A percentile compares a stretch with the other conserved stretches of the same genome.
Evolutionary conservation across 2,329 filamentous ascomycete species (phyloP).

Genomic region (Volutella citrinella): DNA sequence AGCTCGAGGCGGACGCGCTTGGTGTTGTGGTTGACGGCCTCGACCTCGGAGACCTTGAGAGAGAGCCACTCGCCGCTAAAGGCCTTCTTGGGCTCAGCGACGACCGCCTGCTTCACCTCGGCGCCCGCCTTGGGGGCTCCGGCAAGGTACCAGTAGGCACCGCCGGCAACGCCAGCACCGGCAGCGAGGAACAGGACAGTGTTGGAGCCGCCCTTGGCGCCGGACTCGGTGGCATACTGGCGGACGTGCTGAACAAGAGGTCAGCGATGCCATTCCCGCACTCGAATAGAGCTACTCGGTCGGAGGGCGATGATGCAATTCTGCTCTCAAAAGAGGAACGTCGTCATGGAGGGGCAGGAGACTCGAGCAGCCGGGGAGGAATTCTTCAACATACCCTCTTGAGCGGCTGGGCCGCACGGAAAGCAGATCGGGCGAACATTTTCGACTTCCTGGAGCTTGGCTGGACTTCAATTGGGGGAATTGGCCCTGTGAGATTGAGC

Average conservation of each 20-base stretch:
- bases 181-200: slow-evolving; percentile 59
- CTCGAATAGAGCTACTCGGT: too few species aligned
- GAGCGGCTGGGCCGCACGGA: slow-evolving; percentile 63
- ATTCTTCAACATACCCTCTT: slow-evolving; percentile 62
- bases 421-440: slow-evolving; percentile 66
- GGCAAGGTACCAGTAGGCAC: slow-evolving; percentile 54
- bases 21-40: slow-evolving; percentile 88
- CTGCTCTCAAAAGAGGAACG: too few species aligned
- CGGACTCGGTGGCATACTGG: slow-evolving; percentile 66
- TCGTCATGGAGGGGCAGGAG: slow-evolving; percentile 7
- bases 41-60: slow-evolving; percentile 74
- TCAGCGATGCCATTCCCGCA: slow-evolving; percentile 15
- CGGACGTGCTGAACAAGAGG: slow-evolving; percentile 45
- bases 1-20: slow-evolving; percentile 89
- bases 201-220: slow-evolving; percentile 54
- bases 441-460: slow-evolving; percentile 27
- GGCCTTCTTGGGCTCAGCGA: slow-evolving; percentile 48
- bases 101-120: slow-evolving; percentile 46
- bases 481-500: too few species aligned
- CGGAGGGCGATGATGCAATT: slow-evolving; percentile 8
- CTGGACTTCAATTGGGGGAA: slow-evolving; percentile 21
- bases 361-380: too few species aligned
- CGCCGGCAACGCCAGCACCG: slow-evolving; percentile 56
- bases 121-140: slow-evolving; percentile 57
- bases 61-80: slow-evolving; percentile 82